Evolutionary conservation across 352 stramenopile genomes (phyloP).

Genomic region (Phytopythium delawarense): DNA sequence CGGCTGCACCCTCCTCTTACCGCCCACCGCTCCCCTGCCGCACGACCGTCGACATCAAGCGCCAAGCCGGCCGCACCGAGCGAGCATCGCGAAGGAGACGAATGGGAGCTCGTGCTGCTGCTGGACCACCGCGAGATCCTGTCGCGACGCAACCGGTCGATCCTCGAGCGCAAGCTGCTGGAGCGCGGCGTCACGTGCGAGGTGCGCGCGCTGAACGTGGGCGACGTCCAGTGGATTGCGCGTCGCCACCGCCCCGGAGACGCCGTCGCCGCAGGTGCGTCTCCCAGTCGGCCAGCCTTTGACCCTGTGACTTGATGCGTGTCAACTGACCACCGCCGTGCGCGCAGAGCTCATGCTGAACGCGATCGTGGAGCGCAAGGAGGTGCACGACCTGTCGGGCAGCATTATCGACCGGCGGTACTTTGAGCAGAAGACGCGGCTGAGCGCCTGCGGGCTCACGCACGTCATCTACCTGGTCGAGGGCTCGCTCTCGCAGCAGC

Average conservation of each 20-base stretch:
- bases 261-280: conserved; percentile 12
- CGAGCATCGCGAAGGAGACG: conserved; percentile 27
- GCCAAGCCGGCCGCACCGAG: neutral
- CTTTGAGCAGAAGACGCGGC: conserved; percentile 72
- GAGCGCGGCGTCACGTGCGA: conserved; percentile 79
- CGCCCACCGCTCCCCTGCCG: too few species aligned
- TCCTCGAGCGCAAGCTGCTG: conserved; percentile 78
- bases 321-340: neutral
- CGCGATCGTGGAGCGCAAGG: conserved; percentile 81
- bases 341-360: conserved; percentile 71
- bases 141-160: conserved; percentile 61
- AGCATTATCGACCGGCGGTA: conserved; percentile 85
- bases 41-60: neutral
- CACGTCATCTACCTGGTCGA: conserved; percentile 85
- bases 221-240: conserved; percentile 78
- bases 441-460: conserved; percentile 58
- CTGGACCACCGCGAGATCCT: conserved; percentile 83
- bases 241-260: conserved; percentile 35
- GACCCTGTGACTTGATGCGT: too few species aligned
- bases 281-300: too few species aligned
- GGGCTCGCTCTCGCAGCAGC: conserved; percentile 68
- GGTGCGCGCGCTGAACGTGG: conserved; percentile 67
- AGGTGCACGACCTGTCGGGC: conserved; percentile 69
- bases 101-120: conserved; percentile 75
- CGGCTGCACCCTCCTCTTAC: neutral